Evolutionary conservation across 2,329 filamentous ascomycete species (phyloP).

Genomic region (Byssoonygena ceratinophila): DNA sequence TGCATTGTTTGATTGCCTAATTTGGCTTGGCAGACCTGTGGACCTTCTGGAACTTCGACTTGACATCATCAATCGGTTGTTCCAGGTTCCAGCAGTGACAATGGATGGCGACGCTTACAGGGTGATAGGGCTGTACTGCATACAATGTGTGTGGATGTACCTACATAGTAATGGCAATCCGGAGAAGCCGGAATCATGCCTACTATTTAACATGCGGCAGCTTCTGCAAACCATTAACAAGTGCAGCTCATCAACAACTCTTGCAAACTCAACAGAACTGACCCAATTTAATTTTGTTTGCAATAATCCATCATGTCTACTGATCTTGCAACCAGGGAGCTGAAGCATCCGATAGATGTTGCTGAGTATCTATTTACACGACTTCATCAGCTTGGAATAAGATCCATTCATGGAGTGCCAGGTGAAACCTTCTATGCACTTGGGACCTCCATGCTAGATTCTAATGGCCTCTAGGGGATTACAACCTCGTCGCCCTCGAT

Average conservation of each 20-base stretch:
- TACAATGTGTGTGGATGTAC: no score
- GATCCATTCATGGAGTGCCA: constrained; percentile 43
- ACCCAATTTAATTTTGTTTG: neutral
- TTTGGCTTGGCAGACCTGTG: neutral
- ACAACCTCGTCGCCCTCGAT: constrained; percentile 59
- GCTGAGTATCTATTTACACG: constrained; percentile 43
- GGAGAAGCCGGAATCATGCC: neutral
- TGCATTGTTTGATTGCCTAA: neutral
- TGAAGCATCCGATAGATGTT: constrained; percentile 37
- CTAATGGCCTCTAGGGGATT: constrained; percentile 41
- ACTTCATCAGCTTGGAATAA: constrained; percentile 41
- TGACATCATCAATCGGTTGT: constrained; percentile 3
- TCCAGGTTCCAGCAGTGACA: constrained; percentile 3
- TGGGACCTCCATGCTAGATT: neutral
- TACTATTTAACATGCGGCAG: neutral
- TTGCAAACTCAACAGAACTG: no score
- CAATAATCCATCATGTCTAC: constrained; percentile 24
- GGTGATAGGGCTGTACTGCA: neutral
- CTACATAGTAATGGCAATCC: neutral
- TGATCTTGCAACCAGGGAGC: constrained; percentile 37
- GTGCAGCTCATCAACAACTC: no score
- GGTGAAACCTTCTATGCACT: constrained; percentile 27
- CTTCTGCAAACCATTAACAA: no score
- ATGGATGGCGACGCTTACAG: neutral
- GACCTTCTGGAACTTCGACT: neutral